phyloP scores from a whole-genome alignment of 1,284 basidiomycete genomes.

The Ganoderma lingzhi region DNA sequence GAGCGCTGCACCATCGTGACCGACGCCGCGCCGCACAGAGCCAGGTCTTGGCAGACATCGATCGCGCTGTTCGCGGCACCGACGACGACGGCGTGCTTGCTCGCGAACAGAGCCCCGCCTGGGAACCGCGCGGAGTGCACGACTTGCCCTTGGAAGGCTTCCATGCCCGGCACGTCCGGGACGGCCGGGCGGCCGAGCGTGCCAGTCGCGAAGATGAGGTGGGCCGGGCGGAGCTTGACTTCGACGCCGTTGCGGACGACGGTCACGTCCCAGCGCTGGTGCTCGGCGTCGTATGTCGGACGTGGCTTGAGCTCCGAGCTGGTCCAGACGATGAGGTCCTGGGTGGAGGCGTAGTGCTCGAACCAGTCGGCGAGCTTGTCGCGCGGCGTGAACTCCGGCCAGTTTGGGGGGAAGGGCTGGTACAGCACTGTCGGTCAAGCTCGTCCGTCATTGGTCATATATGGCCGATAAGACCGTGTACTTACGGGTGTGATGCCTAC shows the following conservation, averaged over 20 bases:
- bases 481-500: conserved; percentile 45
- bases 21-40: conserved; percentile 45
- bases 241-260: conserved; percentile 51
- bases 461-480: conserved; percentile 12
- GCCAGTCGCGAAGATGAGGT: conserved; percentile 68
- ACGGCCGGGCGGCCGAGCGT: conserved; percentile 54
- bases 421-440: conserved; percentile 45
- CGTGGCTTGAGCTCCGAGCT: conserved; percentile 49
- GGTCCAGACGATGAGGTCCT: conserved; percentile 73
- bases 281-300: conserved; percentile 47
- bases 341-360: conserved; percentile 65
- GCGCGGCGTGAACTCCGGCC: conserved; percentile 40
- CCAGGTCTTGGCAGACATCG: conserved; percentile 55
- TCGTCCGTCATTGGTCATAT: not conserved
- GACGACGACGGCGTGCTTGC: conserved; percentile 57
- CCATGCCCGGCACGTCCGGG: conserved; percentile 50
- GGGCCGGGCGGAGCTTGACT: conserved; percentile 57
- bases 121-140: conserved; percentile 53
- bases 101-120: conserved; percentile 47
- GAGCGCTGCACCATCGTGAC: conserved; percentile 44
- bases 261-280: conserved; percentile 58
- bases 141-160: conserved; percentile 50
- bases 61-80: conserved; percentile 58
- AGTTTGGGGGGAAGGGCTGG: conserved; percentile 41
- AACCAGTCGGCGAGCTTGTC: conserved; percentile 67